Conservation (phyloP, 768 basidiomycete species). For the Boletus patriciae region DNA sequence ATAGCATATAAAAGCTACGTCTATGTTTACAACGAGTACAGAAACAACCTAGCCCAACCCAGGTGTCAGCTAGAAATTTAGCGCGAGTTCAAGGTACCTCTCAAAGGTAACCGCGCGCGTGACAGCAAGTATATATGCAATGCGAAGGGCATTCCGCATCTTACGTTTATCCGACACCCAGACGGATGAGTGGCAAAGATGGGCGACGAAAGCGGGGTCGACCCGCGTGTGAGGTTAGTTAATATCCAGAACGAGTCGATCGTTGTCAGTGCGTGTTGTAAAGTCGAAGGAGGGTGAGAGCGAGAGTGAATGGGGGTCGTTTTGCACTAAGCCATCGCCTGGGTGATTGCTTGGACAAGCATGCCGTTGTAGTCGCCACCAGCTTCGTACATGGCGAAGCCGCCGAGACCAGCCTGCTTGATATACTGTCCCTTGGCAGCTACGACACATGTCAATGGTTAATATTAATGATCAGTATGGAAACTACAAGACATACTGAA, state of each 20-base stretch:
- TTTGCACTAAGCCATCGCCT: slow-evolving; percentile 24
- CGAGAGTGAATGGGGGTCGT: slow-evolving; percentile 4
- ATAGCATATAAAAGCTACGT: neutral
- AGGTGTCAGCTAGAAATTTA: neutral
- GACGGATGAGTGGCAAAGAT: slow-evolving; percentile 9
- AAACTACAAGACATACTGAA: slow-evolving; percentile 42
- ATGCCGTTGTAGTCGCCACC: slow-evolving; percentile 43
- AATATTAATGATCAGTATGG: no score
- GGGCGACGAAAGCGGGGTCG: slow-evolving; percentile 5
- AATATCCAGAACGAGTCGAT: slow-evolving; percentile 23
- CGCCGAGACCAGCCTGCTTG: slow-evolving; percentile 32
- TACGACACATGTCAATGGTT: slow-evolving; percentile 16
- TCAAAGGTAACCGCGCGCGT: slow-evolving; percentile 10
- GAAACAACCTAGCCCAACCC: neutral
- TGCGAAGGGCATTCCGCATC: no score
- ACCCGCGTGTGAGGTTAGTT: neutral
- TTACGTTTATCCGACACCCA: slow-evolving; percentile 14
- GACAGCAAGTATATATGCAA: neutral
- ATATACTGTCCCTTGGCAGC: slow-evolving; percentile 47
- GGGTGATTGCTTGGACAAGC: slow-evolving; percentile 35
- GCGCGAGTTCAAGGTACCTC: slow-evolving; percentile 2
- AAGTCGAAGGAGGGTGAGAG: slow-evolving; percentile 12
- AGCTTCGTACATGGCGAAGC: slow-evolving; percentile 48
- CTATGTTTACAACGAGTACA: neutral
- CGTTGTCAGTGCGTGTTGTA: slow-evolving; percentile 8